These are phyloP conservation scores for Rhizoclosmatium globosum DNA, from an alignment of 192 early-diverging fungal genomes.

Conservation along the genomic window DNA sequence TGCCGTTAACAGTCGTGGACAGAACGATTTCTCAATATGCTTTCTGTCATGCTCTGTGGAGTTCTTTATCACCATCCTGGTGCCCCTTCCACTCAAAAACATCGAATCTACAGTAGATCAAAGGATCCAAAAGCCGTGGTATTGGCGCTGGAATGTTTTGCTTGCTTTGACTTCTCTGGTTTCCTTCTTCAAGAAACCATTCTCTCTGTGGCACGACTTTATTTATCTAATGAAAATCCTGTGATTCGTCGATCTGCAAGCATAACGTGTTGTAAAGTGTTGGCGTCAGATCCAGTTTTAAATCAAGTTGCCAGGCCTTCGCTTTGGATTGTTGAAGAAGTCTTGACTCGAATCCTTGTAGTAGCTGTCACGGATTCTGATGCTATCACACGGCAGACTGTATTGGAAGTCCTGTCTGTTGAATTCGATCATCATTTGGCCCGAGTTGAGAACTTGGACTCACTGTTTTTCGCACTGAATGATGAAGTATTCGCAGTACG, in stretches of 20 bases:
- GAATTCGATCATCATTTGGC: slow-evolving; percentile 80
- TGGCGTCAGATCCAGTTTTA: slow-evolving; percentile 83
- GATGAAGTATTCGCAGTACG: slow-evolving; percentile 84
- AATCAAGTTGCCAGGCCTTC: slow-evolving; percentile 76
- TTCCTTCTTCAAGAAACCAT: slow-evolving; percentile 82
- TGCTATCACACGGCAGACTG: slow-evolving; percentile 54
- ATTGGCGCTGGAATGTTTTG: slow-evolving; percentile 83
- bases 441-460: slow-evolving; percentile 79
- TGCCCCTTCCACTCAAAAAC: slow-evolving; percentile 50
- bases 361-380: slow-evolving; percentile 85
- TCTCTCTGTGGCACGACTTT: slow-evolving; percentile 79
- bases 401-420: slow-evolving; percentile 69
- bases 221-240: slow-evolving; percentile 76
- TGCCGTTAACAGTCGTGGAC: neutral
- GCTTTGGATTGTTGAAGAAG: slow-evolving; percentile 82
- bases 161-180: slow-evolving; percentile 83
- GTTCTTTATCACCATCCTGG: slow-evolving; percentile 83
- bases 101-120: neutral
- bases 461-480: slow-evolving; percentile 78
- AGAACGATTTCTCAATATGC: slow-evolving; percentile 87
- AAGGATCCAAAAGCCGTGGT: slow-evolving; percentile 67
- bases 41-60: slow-evolving; percentile 84
- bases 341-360: slow-evolving; percentile 84
- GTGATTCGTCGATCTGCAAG: slow-evolving; percentile 86
- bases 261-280: slow-evolving; percentile 81